Percentiles rank a stretch among this genome's conserved stretches.
Evolutionary conservation across 2,329 filamentous ascomycete genomes (phyloP).

Genomic region (Dactylellina cionopaga): DNA sequence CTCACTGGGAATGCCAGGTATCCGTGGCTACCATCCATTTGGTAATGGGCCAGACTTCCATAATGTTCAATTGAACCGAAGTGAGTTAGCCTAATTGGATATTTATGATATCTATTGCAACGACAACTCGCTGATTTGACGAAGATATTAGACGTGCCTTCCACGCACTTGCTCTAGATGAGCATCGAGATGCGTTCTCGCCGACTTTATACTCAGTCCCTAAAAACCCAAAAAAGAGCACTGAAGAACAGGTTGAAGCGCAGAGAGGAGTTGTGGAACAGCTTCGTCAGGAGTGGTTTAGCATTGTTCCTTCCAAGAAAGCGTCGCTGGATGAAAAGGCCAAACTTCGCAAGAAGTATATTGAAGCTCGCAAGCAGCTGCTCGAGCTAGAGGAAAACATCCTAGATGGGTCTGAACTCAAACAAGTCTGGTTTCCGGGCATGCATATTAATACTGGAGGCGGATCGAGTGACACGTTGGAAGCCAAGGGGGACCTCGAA

Average conservation of each 20-base stretch:
- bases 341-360: not conserved
- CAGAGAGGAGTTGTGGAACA: not conserved
- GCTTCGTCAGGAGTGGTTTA: not conserved
- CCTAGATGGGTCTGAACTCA: conserved; percentile 58
- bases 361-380: not conserved
- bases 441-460: conserved; percentile 66
- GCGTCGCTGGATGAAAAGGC: not conserved
- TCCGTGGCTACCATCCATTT: conserved; percentile 6
- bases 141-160: conserved; percentile 69
- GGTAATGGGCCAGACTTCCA: conserved; percentile 4
- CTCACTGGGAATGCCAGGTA: conserved; percentile 63
- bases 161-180: conserved; percentile 70
- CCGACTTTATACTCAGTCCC: conserved; percentile 62
- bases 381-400: conserved; percentile 5
- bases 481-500: conserved; percentile 18
- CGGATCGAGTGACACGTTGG: conserved; percentile 58
- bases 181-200: conserved; percentile 67
- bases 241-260: not conserved
- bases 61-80: conserved; percentile 21
- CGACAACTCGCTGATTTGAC: not conserved
- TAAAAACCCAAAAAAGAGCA: conserved; percentile 42
- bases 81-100: conserved; percentile 1
- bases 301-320: not conserved
- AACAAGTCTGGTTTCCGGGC: conserved; percentile 61
- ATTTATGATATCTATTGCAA: not conserved